These are phyloP conservation scores for Tetradesmus lagerheimii DNA, from an alignment of 139 green algal species.

Conservation along the genomic window DNA sequence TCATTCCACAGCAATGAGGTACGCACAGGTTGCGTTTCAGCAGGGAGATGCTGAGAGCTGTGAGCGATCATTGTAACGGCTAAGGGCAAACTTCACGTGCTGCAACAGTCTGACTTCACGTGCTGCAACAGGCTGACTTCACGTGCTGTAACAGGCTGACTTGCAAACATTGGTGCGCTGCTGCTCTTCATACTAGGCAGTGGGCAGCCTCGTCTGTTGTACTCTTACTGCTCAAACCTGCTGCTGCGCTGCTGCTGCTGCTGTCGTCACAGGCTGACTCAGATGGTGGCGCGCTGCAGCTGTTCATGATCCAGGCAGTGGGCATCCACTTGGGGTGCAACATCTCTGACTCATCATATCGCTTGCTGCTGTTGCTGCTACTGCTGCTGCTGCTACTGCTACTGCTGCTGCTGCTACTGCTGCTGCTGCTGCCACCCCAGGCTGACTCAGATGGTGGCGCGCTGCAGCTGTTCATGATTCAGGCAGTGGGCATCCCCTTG, in stretches of 20 bases:
- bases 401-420: slow-evolving; percentile 1
- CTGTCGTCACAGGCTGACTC: neutral
- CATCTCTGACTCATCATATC: neutral
- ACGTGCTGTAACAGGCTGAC: neutral
- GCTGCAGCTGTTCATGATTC: neutral
- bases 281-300: slow-evolving; percentile 2
- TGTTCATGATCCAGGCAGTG: neutral
- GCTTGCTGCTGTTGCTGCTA: neutral
- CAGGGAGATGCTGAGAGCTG: too few relatives aligned
- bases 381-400: neutral
- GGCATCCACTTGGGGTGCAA: too few relatives aligned
- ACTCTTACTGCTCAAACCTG: neutral
- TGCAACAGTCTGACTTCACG: too few relatives aligned
- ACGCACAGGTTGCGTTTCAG: neutral
- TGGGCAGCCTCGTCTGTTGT: neutral
- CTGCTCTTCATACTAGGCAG: neutral
- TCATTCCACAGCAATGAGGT: slow-evolving; percentile 20
- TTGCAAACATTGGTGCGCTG: neutral
- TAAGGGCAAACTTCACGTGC: too few relatives aligned
- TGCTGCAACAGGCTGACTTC: too few relatives aligned
- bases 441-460: neutral
- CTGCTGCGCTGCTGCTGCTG: slow-evolving; percentile 14
- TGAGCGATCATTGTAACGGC: too few relatives aligned
- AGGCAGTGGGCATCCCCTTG: neutral
- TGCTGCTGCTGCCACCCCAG: slow-evolving; percentile 18